Conservation (phyloP, 176 grass and related monocot genomes). For the Eremochloa ophiuroides region DNA sequence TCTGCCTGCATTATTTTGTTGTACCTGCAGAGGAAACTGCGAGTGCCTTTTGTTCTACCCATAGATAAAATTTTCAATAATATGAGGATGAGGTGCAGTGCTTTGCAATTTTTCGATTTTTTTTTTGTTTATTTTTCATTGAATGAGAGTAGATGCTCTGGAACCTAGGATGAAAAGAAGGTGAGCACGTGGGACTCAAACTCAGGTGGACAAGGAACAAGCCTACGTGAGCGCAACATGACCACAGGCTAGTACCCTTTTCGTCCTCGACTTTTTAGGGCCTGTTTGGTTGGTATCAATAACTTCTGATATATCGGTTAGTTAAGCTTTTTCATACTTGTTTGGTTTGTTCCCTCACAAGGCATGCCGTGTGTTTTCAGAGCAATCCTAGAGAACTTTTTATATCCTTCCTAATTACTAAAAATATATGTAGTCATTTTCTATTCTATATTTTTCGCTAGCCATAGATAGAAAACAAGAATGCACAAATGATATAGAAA, state of each 20-base stretch:
- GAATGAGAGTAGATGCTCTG: not conserved
- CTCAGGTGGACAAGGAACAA: not conserved
- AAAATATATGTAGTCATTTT: too few species aligned
- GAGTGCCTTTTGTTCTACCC: not conserved
- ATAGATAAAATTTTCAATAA: not conserved
- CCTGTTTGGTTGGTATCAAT: not conserved
- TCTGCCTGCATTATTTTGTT: not conserved
- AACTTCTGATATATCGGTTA: too few species aligned
- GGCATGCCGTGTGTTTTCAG: too few species aligned
- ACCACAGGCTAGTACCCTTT: not conserved
- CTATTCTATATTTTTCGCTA: too few species aligned
- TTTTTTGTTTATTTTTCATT: not conserved
- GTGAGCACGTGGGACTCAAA: not conserved
- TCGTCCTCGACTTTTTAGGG: too few species aligned
- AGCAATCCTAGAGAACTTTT: too few species aligned
- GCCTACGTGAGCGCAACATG: too few species aligned
- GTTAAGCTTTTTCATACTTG: too few species aligned
- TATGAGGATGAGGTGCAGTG: not conserved
- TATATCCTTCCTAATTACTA: too few species aligned
- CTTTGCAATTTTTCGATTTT: not conserved
- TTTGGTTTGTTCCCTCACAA: too few species aligned
- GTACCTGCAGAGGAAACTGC: not conserved
- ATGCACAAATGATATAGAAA: too few species aligned
- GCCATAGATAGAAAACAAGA: too few species aligned
- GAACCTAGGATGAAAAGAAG: not conserved